Evolutionary conservation across 495 filamentous ascomycete species (phyloP).

Genomic region (Neurospora sp.): DNA sequence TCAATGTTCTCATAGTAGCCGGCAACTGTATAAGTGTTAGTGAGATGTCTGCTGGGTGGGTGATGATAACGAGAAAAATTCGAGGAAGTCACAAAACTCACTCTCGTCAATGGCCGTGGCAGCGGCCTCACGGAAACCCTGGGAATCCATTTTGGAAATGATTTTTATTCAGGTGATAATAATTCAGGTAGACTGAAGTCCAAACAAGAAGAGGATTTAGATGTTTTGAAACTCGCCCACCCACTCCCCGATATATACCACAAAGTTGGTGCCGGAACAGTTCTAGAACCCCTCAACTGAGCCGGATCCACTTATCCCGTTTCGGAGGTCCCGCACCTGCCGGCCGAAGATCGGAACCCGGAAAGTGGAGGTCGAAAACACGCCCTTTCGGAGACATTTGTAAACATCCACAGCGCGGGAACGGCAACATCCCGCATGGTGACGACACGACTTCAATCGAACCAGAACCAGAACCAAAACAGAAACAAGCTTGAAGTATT

Average conservation of each 20-base stretch:
- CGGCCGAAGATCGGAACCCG: background rate
- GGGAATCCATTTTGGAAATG: slow-evolving; percentile 57
- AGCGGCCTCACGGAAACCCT: slow-evolving; percentile 73
- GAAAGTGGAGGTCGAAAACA: background rate
- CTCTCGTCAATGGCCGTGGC: slow-evolving; percentile 78
- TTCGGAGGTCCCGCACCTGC: background rate
- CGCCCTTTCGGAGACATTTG: background rate
- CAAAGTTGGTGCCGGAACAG: background rate
- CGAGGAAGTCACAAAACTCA: slow-evolving; percentile 30
- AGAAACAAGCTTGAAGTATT: background rate
- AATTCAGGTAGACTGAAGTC: background rate
- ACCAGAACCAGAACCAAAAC: background rate
- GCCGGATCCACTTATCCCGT: background rate
- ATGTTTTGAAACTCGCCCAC: background rate
- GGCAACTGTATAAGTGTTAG: slow-evolving; percentile 45
- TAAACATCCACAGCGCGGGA: background rate
- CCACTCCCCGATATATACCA: background rate
- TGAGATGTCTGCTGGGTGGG: background rate
- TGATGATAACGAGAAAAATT: background rate
- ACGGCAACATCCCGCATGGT: background rate
- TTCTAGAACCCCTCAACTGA: background rate
- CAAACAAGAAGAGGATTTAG: background rate
- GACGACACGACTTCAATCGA: background rate
- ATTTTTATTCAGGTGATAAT: too few relatives aligned
- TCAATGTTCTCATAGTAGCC: slow-evolving; percentile 72